Conservation (phyloP, 805 yeast species). For the Blastobotrys parvus region DNA sequence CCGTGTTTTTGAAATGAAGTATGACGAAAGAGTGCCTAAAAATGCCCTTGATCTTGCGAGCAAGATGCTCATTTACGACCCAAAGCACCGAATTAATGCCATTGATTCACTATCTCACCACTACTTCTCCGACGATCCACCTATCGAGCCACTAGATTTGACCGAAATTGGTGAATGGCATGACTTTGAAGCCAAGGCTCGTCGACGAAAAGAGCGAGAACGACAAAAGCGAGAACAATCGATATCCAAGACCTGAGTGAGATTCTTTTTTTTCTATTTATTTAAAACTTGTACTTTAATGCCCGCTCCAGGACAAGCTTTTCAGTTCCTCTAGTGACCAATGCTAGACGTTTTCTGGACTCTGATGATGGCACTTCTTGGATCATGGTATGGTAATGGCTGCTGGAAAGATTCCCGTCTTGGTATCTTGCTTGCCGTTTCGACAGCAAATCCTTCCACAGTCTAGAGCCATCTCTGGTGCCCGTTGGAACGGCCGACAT, state of each 20-base stretch:
- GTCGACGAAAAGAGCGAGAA: constrained; percentile 42
- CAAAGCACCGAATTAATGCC: constrained; percentile 59
- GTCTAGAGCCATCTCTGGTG: constrained; percentile 1
- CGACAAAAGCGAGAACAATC: neutral
- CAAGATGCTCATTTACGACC: constrained; percentile 59
- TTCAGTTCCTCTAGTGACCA: constrained; percentile 25
- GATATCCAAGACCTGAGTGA: too few relatives aligned
- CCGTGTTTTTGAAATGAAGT: constrained; percentile 34
- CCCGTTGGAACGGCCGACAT: constrained; percentile 7
- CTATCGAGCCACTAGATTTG: constrained; percentile 48
- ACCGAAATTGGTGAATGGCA: constrained; percentile 86
- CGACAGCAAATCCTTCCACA: constrained; percentile 10
- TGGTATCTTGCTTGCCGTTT: constrained; percentile 14
- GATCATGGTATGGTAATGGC: constrained; percentile 16
- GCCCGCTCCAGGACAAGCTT: constrained; percentile 22
- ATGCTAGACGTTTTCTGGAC: constrained; percentile 12
- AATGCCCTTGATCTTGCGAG: constrained; percentile 54
- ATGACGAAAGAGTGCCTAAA: constrained; percentile 37
- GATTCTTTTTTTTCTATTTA: too few relatives aligned
- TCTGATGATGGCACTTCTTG: constrained; percentile 8
- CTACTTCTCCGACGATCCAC: constrained; percentile 66
- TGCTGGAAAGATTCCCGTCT: constrained; percentile 17
- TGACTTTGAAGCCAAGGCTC: constrained; percentile 87
- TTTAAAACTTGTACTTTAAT: constrained; percentile 1
- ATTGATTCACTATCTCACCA: constrained; percentile 57